These are phyloP conservation scores for Talaromyces verruculosus DNA, from an alignment of 2,329 filamentous ascomycete species.

Conservation along the genomic window DNA sequence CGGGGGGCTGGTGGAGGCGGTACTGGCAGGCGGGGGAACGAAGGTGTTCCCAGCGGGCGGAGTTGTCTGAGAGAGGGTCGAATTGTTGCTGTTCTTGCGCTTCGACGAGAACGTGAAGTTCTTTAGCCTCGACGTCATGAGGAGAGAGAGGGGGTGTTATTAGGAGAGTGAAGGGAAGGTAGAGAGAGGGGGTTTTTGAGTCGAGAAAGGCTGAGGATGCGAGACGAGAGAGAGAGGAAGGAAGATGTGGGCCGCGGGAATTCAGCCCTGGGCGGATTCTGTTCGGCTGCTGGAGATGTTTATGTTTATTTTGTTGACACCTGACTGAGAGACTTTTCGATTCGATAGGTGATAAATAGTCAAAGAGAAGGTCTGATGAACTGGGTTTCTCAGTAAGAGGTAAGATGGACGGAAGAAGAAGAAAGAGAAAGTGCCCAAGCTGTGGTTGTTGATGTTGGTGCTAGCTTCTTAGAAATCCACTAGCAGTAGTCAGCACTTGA, in stretches of 20 bases:
- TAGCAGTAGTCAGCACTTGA: background rate
- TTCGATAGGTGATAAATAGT: background rate
- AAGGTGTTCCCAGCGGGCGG: slow-evolving; percentile 32
- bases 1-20: slow-evolving; percentile 36
- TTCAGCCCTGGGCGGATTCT: slow-evolving; percentile 14
- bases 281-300: background rate
- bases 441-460: background rate
- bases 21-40: slow-evolving; percentile 38
- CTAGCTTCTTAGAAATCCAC: slow-evolving; percentile 7
- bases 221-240: slow-evolving; percentile 15
- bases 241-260: slow-evolving; percentile 8
- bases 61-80: slow-evolving; percentile 33
- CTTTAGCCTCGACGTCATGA: slow-evolving; percentile 55
- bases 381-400: background rate
- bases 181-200: slow-evolving; percentile 20
- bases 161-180: slow-evolving; percentile 21
- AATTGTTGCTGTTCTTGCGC: slow-evolving; percentile 53
- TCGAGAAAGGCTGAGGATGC: slow-evolving; percentile 19
- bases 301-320: background rate
- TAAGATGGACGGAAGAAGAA: background rate
- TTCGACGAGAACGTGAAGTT: slow-evolving; percentile 48
- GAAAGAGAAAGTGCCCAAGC: background rate
- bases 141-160: slow-evolving; percentile 39
- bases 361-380: background rate
- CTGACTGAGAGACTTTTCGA: background rate